Conservation (phyloP, 371 early-diverging fungal species). For the Actinomucor elegans region DNA sequence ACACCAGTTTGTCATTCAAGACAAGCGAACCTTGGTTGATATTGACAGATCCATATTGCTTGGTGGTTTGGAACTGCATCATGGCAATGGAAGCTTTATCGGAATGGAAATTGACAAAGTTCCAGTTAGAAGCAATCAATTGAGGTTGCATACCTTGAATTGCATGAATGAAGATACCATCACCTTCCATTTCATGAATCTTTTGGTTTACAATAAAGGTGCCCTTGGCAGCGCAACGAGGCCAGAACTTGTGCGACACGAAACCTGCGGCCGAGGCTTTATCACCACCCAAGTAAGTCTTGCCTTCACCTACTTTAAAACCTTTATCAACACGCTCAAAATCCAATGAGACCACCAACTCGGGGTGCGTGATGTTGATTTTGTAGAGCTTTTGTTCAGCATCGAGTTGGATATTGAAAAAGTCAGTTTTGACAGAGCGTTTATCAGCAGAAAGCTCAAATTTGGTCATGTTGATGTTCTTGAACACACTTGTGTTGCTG, state of each 20-base stretch:
- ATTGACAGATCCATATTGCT: slow-evolving; percentile 67
- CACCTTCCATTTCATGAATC: slow-evolving; percentile 63
- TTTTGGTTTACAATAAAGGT: slow-evolving; percentile 71
- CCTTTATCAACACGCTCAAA: slow-evolving; percentile 69
- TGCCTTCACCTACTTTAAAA: slow-evolving; percentile 82
- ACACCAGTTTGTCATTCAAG: slow-evolving; percentile 63
- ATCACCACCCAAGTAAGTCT: slow-evolving; percentile 69
- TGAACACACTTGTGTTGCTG: slow-evolving; percentile 63
- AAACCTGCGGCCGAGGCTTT: slow-evolving; percentile 48
- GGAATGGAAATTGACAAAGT: slow-evolving; percentile 72
- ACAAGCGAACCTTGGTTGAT: slow-evolving; percentile 80
- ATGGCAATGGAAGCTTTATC: slow-evolving; percentile 64
- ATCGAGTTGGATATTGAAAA: slow-evolving; percentile 63
- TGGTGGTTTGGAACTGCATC: slow-evolving; percentile 83
- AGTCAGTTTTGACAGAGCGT: slow-evolving; percentile 70
- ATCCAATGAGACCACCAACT: slow-evolving; percentile 65
- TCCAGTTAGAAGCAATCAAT: slow-evolving; percentile 82
- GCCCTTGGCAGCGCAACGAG: slow-evolving; percentile 71
- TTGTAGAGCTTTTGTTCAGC: slow-evolving; percentile 50
- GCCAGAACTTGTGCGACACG: slow-evolving; percentile 82
- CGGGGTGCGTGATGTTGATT: slow-evolving; percentile 59
- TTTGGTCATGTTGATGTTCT: slow-evolving; percentile 67
- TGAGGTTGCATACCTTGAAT: slow-evolving; percentile 86
- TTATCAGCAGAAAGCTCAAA: slow-evolving; percentile 69
- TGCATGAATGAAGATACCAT: slow-evolving; percentile 84